Percentiles rank a stretch among this genome's conserved stretches.
Evolutionary conservation across 768 basidiomycete species (phyloP).

Genomic region (Leucocoprinus birnbaumii): DNA sequence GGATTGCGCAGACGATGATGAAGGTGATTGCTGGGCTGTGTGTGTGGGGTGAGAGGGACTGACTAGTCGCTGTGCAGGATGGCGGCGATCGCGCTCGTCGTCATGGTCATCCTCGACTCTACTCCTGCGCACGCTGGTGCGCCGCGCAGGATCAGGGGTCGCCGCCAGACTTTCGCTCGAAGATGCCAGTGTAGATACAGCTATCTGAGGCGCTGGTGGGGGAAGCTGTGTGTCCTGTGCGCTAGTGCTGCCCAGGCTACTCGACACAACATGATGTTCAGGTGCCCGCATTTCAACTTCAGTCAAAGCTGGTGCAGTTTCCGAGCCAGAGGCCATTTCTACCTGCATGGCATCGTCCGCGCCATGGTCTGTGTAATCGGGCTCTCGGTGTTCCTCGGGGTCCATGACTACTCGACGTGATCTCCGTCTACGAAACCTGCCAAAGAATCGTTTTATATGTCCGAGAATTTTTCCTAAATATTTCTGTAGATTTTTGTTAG

Average conservation of each 20-base stretch:
- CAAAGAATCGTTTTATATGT: background rate
- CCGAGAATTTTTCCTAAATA: background rate
- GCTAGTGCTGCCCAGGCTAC: slow-evolving; percentile 20
- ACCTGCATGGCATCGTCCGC: slow-evolving; percentile 7
- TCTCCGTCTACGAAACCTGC: background rate
- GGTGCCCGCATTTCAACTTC: slow-evolving; percentile 29
- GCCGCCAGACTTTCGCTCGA: slow-evolving; percentile 9
- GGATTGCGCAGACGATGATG: slow-evolving; percentile 14
- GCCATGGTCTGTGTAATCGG: background rate
- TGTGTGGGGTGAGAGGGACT: slow-evolving; percentile 13
- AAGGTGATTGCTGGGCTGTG: slow-evolving; percentile 7
- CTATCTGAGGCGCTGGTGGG: no score
- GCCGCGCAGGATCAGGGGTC: slow-evolving; percentile 11
- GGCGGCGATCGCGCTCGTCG: slow-evolving; percentile 57
- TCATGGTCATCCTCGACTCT: slow-evolving; percentile 64
- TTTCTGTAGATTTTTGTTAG: background rate
- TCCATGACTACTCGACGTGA: background rate
- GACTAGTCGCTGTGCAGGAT: slow-evolving; percentile 57
- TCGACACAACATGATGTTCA: slow-evolving; percentile 17
- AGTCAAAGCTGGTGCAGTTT: slow-evolving; percentile 24
- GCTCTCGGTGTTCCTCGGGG: background rate
- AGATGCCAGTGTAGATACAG: slow-evolving; percentile 6
- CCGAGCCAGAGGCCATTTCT: slow-evolving; percentile 13
- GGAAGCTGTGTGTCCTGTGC: slow-evolving; percentile 8
- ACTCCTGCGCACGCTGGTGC: slow-evolving; percentile 38